phyloP scores from a whole-genome alignment of 1,139 yeast species.

The Spathaspora sp. region DNA sequence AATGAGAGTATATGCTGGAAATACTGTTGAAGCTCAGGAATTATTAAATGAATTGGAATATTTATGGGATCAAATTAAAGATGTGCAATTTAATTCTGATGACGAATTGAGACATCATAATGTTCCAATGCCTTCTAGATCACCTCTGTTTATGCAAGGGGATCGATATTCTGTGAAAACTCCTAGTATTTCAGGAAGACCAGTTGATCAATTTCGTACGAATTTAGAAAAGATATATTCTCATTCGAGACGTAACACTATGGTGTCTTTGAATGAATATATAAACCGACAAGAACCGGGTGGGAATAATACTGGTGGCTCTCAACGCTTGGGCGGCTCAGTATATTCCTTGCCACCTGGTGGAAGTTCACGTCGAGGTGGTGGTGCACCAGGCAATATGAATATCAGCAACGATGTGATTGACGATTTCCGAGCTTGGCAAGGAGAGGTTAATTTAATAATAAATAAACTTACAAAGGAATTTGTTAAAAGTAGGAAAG shows the following conservation, averaged over 20 bases:
- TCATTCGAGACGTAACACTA: constrained; percentile 43
- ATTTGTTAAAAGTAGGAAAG: constrained; percentile 20
- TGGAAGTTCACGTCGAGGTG: constrained; percentile 3
- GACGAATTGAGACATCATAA: constrained; percentile 22
- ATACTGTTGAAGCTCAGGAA: constrained; percentile 67
- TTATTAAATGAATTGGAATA: constrained; percentile 64
- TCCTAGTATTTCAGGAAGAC: constrained; percentile 20
- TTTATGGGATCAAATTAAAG: constrained; percentile 74
- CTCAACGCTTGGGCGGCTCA: constrained; percentile 9
- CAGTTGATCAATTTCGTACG: constrained; percentile 27
- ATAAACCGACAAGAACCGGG: constrained; percentile 19
- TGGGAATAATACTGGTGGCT: constrained; percentile 8
- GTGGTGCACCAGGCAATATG: constrained; percentile 2
- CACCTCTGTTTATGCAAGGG: constrained; percentile 40
- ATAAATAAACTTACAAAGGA: constrained; percentile 42
- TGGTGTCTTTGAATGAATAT: constrained; percentile 39
- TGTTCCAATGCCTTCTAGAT: constrained; percentile 33
- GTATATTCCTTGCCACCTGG: constrained; percentile 12
- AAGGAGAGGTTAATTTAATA: constrained; percentile 42
- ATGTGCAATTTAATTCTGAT: constrained; percentile 38
- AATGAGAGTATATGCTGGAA: constrained; percentile 69
- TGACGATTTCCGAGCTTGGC: constrained; percentile 47
- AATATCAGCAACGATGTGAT: constrained; percentile 11
- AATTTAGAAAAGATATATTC: constrained; percentile 46
- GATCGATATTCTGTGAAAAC: constrained; percentile 35